These are phyloP conservation scores for Chaetomium strumarium DNA, from an alignment of 2,329 filamentous ascomycete species.

Conservation along the genomic window DNA sequence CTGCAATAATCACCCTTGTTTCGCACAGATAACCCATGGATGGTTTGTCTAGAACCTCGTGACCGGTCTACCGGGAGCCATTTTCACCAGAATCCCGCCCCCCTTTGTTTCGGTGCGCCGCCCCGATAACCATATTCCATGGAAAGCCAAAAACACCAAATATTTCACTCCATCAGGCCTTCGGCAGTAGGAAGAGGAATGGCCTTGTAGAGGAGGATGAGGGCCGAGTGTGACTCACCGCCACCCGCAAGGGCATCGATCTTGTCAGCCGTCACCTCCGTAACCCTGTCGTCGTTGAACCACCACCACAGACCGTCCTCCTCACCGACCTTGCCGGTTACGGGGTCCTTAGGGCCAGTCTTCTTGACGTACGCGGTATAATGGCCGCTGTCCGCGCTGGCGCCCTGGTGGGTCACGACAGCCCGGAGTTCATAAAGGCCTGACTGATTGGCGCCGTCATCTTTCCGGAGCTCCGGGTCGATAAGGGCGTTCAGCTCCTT, in stretches of 20 bases:
- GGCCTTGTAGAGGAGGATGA: constrained; percentile 73
- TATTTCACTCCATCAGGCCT: constrained; percentile 28
- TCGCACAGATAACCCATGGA: not conserved
- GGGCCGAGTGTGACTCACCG: constrained; percentile 77
- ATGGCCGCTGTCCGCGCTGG: constrained; percentile 93
- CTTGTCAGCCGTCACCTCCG: constrained; percentile 85
- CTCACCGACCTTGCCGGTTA: constrained; percentile 68
- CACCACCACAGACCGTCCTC: constrained; percentile 99
- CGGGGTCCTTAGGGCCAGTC: constrained; percentile 62
- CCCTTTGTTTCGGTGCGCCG: not conserved
- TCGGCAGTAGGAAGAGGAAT: constrained; percentile 60
- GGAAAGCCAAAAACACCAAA: not conserved
- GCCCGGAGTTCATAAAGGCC: constrained; percentile 92
- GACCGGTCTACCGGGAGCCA: constrained; percentile 2
- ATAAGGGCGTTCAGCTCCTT: constrained; percentile 80
- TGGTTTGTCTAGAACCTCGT: not conserved
- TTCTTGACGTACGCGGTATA: constrained; percentile 99
- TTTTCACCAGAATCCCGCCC: not conserved
- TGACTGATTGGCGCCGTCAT: constrained; percentile 84
- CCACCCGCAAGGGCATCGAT: constrained; percentile 86
- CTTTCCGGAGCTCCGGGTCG: constrained; percentile 64
- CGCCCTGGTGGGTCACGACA: constrained; percentile 93
- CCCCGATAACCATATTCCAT: not conserved
- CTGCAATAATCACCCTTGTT: not conserved
- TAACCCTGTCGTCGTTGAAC: constrained; percentile 98